Conservation (phyloP, 495 filamentous ascomycete genomes). For the Platismatia glauca region DNA sequence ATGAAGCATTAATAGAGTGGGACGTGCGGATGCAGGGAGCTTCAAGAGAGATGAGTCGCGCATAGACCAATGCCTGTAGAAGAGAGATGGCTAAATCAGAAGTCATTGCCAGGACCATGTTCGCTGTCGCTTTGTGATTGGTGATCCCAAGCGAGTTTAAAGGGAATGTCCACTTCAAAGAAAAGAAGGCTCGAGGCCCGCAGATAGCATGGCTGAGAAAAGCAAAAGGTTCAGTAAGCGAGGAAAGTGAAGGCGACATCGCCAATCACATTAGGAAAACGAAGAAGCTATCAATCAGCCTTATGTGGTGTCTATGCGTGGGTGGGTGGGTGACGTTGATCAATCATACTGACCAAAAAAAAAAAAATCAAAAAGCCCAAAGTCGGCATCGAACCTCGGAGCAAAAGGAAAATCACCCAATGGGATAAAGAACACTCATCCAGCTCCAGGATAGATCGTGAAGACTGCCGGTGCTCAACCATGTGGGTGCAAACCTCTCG, state of each 20-base stretch:
- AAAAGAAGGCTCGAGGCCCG: not conserved
- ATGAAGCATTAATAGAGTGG: constrained; percentile 15
- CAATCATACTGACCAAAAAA: not conserved
- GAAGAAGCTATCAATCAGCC: not conserved
- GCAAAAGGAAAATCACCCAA: not conserved
- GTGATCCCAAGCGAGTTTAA: not conserved
- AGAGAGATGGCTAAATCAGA: not conserved
- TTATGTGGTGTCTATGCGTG: not conserved
- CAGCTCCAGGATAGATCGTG: not conserved
- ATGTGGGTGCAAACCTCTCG: not conserved
- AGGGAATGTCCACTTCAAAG: not conserved
- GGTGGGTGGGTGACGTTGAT: not conserved
- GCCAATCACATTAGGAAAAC: not conserved
- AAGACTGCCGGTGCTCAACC: not conserved
- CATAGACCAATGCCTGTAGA: not conserved
- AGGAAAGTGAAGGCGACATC: not conserved
- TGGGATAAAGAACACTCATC: too few species aligned
- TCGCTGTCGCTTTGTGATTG: not conserved
- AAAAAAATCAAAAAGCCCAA: not conserved
- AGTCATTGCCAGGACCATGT: not conserved
- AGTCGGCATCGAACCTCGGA: not conserved
- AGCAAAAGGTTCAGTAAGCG: not conserved
- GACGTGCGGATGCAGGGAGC: too few species aligned
- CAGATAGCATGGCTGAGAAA: not conserved
- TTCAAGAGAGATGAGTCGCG: not conserved